These are phyloP conservation scores for Termitomyces sp. DNA, from an alignment of 768 basidiomycete species.

Conservation along the genomic window DNA sequence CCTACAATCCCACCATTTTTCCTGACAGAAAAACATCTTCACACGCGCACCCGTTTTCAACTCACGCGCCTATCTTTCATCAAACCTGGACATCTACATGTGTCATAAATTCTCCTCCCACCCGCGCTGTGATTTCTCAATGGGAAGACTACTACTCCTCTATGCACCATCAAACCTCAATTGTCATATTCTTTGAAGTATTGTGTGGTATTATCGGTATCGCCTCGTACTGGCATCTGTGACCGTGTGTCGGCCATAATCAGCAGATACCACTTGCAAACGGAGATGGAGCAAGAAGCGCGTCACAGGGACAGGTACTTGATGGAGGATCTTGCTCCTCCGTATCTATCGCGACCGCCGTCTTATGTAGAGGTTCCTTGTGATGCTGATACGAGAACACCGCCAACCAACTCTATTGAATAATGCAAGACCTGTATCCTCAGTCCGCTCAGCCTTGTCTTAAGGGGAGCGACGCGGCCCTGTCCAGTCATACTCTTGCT, in stretches of 20 bases:
- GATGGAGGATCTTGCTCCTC: slow-evolving; percentile 41
- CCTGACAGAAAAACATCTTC: not conserved
- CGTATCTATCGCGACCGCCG: slow-evolving; percentile 46
- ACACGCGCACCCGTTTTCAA: not conserved
- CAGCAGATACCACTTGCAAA: slow-evolving; percentile 40
- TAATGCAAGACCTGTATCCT: slow-evolving; percentile 9
- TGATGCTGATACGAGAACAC: not conserved
- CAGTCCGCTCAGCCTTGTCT: not conserved
- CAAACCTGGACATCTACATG: not conserved
- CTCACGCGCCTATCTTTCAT: not conserved
- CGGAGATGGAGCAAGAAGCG: slow-evolving; percentile 45
- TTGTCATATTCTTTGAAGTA: slow-evolving; percentile 38
- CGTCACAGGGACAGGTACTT: slow-evolving; percentile 22
- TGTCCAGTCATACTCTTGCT: slow-evolving; percentile 3
- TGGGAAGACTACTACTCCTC: slow-evolving; percentile 9
- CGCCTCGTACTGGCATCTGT: slow-evolving; percentile 27
- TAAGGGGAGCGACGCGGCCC: not conserved
- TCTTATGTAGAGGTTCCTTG: slow-evolving; percentile 26
- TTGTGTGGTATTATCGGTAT: slow-evolving; percentile 36
- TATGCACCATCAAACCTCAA: slow-evolving; percentile 21
- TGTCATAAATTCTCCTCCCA: slow-evolving; percentile 9
- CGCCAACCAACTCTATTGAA: slow-evolving; percentile 10
- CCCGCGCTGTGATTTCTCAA: slow-evolving; percentile 2
- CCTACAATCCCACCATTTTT: slow-evolving; percentile 1
- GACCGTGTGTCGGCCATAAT: slow-evolving; percentile 36